These are phyloP conservation scores for Neurospora sp. DNA, from an alignment of 495 filamentous ascomycete genomes.

Conservation along the genomic window DNA sequence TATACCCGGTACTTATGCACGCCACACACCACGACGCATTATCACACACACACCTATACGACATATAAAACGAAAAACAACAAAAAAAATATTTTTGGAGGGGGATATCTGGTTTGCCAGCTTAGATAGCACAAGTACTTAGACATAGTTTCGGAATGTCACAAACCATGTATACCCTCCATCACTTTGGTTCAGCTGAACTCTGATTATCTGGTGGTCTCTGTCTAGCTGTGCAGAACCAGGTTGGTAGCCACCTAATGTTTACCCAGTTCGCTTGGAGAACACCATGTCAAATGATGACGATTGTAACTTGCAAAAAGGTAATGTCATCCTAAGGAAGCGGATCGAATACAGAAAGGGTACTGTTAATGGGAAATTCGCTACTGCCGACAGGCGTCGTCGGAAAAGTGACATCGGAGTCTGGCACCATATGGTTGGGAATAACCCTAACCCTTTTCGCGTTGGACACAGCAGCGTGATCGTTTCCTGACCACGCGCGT, in stretches of 20 bases:
- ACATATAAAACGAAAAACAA: constrained; percentile 5
- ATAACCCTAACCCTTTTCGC: not conserved
- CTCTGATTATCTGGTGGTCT: not conserved
- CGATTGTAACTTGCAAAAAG: not conserved
- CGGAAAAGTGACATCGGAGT: not conserved
- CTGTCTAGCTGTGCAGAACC: not conserved
- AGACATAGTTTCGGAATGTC: constrained; percentile 18
- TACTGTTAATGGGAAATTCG: not conserved
- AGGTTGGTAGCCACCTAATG: not conserved
- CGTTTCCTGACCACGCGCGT: not conserved
- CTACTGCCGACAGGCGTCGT: not conserved
- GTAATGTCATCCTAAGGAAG: not conserved
- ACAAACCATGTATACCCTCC: constrained; percentile 6
- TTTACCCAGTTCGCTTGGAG: not conserved
- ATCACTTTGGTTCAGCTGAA: not conserved
- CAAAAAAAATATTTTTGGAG: constrained; percentile 11
- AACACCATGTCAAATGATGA: not conserved
- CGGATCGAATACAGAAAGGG: not conserved
- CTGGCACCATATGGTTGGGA: not conserved
- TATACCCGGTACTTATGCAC: not conserved
- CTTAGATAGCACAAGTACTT: constrained; percentile 1
- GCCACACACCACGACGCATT: not conserved
- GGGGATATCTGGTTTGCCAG: constrained; percentile 10
- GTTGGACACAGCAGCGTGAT: not conserved
- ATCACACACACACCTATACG: not conserved